phyloP scores from a whole-genome alignment of 208 protist genomes.

The Willaertia magna region DNA sequence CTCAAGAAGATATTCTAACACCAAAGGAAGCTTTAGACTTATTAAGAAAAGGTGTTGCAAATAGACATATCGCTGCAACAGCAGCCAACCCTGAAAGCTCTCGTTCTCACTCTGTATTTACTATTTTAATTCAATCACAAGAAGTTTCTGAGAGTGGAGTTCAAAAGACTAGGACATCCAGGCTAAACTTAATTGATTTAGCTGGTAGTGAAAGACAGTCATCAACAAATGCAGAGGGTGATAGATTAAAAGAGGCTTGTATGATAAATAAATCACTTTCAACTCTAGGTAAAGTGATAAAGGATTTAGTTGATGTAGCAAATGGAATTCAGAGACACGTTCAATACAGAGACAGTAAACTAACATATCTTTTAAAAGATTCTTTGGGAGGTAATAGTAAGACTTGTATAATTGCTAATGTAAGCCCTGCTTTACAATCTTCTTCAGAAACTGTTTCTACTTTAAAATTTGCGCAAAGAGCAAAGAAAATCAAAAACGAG shows the following conservation, averaged over 20 bases:
- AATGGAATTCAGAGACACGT: not conserved
- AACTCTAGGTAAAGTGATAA: constrained; percentile 8
- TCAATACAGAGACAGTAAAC: constrained; percentile 13
- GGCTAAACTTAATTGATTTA: constrained; percentile 9
- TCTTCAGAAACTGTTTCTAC: not conserved
- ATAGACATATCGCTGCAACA: constrained; percentile 24
- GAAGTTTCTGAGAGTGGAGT: not conserved
- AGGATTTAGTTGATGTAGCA: not conserved
- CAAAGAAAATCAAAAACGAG: constrained; percentile 5
- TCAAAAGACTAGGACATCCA: not conserved
- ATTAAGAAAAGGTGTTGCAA: constrained; percentile 38
- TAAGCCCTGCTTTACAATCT: not conserved
- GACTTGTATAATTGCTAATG: constrained; percentile 9
- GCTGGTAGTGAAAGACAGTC: constrained; percentile 13
- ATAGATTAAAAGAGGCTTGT: not conserved
- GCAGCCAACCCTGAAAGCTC: constrained; percentile 33
- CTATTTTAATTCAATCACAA: constrained; percentile 15
- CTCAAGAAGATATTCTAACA: constrained; percentile 42
- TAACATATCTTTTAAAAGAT: constrained; percentile 12
- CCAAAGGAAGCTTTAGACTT: constrained; percentile 49
- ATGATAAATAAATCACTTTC: constrained; percentile 8
- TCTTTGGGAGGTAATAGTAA: constrained; percentile 11
- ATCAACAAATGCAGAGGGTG: not conserved
- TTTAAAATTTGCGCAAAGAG: constrained; percentile 1
- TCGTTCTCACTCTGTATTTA: constrained; percentile 42